Base-by-base conservation (phyloP, 2,329 filamentous ascomycete species). In the Gnomoniopsis smithogilvyi region DNA sequence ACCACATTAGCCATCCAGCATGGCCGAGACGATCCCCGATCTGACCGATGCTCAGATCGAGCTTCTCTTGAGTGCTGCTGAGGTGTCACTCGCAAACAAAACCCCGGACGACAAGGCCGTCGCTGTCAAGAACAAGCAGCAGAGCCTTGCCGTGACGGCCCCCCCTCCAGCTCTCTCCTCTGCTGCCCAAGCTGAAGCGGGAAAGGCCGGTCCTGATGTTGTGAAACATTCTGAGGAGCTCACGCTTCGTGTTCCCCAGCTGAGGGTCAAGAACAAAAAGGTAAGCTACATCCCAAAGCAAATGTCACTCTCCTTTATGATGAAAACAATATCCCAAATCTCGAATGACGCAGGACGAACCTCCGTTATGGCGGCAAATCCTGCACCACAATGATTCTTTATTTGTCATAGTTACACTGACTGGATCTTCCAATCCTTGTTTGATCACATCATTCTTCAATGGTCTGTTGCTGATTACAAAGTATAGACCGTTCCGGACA, bases 301-400 rank as follows among this genome's bases (percentile, higher is more conserved):
- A 24, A 10, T 14, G 26, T 45, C 26, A 34, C n/a, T 63, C 60
- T 68, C 68, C 74, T 76, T 76, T 73, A 85, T 91, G 90, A 94
- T 85, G 90, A 93, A 90, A 89, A 81, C 79, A 74, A 81, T 80
- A 86, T 84, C 86, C 84, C 87, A 83, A 73, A 73, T 72, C 76
- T n/a, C n/a, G 69, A 83, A 89, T 89, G 89, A 92, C 82, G 89
- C 86, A 83, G 86, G 79, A 78, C 54, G 75, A 80, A 82, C 81
- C 82, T 84, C 85, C 90, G 90, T 94, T 81, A 89, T 95, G 90
- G 89, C 83, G 78, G 83, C 83, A 80, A 79, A 83, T 80, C 84
- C 85, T 84, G 83, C 85, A 84, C 73, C 74, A 75, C 79, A 82
- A 77, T 80, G 78, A 79, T 78, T 78, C 77, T 76, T 72, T 71